Evolutionary conservation across 139 green algal genomes (phyloP), one percentile per base, ranked within the genome.

Genomic region (Pseudopediastrum boryanum): DNA sequence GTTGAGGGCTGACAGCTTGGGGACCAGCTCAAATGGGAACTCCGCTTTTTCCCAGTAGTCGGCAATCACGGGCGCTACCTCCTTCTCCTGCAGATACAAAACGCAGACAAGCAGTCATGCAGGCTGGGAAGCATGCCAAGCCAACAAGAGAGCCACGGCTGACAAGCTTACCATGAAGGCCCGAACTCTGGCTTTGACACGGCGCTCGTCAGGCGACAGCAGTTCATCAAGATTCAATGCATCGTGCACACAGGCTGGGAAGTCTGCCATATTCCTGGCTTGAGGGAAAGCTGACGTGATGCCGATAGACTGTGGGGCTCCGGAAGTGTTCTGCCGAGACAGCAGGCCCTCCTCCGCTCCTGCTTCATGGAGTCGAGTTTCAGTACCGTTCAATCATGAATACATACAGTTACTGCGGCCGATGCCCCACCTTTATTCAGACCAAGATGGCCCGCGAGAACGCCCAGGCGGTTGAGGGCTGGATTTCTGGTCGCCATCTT

Each of bases 21-120:
- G 89, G 9, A 98, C 83, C 54, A 98, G 77, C 69, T 89, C 36
- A 71, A 90, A 84, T 0, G 95, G 95, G 52, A 98, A 98, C 62
- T 95, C 93, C 0, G 95, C 95, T 0, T 78, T 69, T 82, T 98
- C 95, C 95, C 95, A 98, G 75, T 92, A 98, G 38, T 89, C 86
- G 7, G 85, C 76, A 38, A 98, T 95, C 19, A 98, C 75, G 4
- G 95, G 95, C 1, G 95, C 95, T 2, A 98, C 91, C 58, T 96
- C 84, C n/a, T 35, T 70, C 78, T 97, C 94, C 91, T 95, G 85
- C 43, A 75, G 7, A 54, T 19, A 44, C n/a, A 58, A 10, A n/a
- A 41, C 4, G 41, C 56, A 70, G 23, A 19, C 52, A 56, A 10
- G 42, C 66, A 72, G 63, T 62, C 31, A 8, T 8, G 13, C 38